Conservation (phyloP, 2,329 filamentous ascomycete genomes). For the Calonectria ilicicola region DNA sequence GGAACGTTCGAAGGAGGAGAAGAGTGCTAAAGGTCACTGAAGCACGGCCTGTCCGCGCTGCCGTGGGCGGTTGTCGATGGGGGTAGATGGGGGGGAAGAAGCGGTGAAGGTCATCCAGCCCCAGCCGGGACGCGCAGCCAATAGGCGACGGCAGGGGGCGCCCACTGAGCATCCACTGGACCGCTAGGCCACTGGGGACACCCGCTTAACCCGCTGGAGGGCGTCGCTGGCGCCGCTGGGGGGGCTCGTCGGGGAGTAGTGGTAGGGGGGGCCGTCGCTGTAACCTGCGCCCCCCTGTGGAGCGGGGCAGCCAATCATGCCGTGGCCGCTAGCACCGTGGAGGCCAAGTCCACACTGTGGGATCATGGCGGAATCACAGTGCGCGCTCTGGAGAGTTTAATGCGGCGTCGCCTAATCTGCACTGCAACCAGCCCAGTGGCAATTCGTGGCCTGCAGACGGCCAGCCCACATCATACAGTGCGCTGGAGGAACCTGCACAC, state of each 20-base stretch:
- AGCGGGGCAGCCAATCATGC: conserved; percentile 36
- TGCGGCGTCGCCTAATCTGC: neutral
- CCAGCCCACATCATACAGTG: conserved; percentile 19
- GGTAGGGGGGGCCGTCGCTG: conserved; percentile 33
- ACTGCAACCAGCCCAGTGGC: conserved; percentile 5
- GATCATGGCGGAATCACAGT: conserved; percentile 17
- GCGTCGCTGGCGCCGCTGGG: conserved; percentile 27
- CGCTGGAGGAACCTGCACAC: neutral
- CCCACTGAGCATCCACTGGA: conserved; percentile 41
- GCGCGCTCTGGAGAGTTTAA: neutral
- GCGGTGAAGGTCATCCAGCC: conserved; percentile 52
- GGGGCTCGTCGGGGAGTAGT: conserved; percentile 5
- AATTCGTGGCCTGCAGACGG: neutral
- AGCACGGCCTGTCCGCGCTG: conserved; percentile 38
- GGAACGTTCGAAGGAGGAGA: conserved; percentile 42
- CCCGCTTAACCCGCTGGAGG: conserved; percentile 40
- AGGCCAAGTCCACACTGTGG: conserved; percentile 1
- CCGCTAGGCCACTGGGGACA: conserved; percentile 24
- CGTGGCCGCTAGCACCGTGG: conserved; percentile 9
- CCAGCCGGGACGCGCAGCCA: conserved; percentile 50
- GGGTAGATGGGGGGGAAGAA: conserved; percentile 46
- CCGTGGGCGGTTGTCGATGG: conserved; percentile 46
- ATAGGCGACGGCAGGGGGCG: conserved; percentile 45
- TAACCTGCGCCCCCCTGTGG: conserved; percentile 39
- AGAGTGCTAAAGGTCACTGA: conserved; percentile 42